phyloP scores from a whole-genome alignment of 2,329 filamentous ascomycete genomes.

The Trichocomaceae sp. region DNA sequence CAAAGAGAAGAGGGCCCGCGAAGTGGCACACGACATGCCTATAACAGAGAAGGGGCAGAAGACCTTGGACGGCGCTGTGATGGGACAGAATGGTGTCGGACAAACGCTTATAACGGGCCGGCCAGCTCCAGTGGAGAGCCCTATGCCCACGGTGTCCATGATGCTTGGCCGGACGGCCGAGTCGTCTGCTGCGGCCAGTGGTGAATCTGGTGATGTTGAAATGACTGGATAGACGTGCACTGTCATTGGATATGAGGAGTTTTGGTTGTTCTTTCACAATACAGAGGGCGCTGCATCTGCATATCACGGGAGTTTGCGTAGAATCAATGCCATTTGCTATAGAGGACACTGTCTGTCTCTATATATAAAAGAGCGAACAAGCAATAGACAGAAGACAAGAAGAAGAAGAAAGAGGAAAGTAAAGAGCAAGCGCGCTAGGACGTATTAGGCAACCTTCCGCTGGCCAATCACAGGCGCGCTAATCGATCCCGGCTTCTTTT shows the following conservation, averaged over 20 bases:
- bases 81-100: slow-evolving; percentile 13
- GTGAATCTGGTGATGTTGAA: slow-evolving; percentile 54
- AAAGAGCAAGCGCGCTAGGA: not conserved
- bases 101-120: slow-evolving; percentile 5
- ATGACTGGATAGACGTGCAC: slow-evolving; percentile 40
- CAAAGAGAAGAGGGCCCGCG: slow-evolving; percentile 54
- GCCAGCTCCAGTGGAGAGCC: slow-evolving; percentile 20
- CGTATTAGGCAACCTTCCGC: not conserved
- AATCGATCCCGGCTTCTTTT: slow-evolving; percentile 40
- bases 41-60: slow-evolving; percentile 35
- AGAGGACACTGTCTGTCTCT: no score
- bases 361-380: not conserved
- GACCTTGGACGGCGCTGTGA: slow-evolving; percentile 27
- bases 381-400: not conserved
- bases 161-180: slow-evolving; percentile 50
- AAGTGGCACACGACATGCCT: slow-evolving; percentile 23
- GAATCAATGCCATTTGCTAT: no score
- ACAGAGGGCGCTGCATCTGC: not conserved
- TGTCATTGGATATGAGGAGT: not conserved
- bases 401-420: not conserved
- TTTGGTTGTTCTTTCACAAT: not conserved
- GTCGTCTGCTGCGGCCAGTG: slow-evolving; percentile 33
- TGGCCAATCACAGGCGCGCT: slow-evolving; percentile 35
- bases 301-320: not conserved
- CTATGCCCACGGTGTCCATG: slow-evolving; percentile 37